Evolutionary conservation across 106 monocot species (phyloP), one percentile per base, ranked within the genome.

Genomic region (Narthecium ossifragum): DNA sequence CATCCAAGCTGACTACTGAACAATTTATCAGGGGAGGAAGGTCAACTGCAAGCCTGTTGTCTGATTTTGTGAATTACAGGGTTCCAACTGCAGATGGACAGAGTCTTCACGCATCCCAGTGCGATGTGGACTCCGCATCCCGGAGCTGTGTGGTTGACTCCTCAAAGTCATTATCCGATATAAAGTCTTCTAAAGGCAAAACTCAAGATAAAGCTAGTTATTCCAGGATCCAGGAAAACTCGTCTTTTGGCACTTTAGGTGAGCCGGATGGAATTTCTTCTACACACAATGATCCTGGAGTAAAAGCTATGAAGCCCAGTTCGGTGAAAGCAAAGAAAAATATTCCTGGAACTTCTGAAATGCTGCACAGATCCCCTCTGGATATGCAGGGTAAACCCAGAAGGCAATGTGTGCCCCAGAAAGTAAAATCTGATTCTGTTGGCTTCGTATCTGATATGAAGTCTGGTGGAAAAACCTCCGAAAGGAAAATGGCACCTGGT

Each of bases 1-100:
- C 82, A 14, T 48, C 82, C 47, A 76, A 71, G 46, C 40, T 60
- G 27, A 15, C 61, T 51, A 43, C 67, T 50, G 63, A 78, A 26
- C 65, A 55, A 26, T 53, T 68, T n/a, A 53, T 55, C 37, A 73
- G 73, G 39, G 56, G 68, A 38, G 81, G 68, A 6, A 51, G 51
- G 51, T 33, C 78, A 34, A 73, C 40, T 48, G 63, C 66, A 32
- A 60, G 70, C 48, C 50, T 58, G 17, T 50, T 68, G 15, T 68
- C 85, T 60, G 79, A 82, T 27, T 14, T 74, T 33, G 66, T 74
- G 46, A 66, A 72, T 54, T 43, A 54, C 53, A 79, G 55, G 31
- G 15, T 53, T 34, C n/a, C 64, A 53, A 6, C 36, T 20, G 51
- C 43, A 56, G 53, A 75, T 65, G 57, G 61, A n/a, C n/a, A 46